phyloP scores from a whole-genome alignment of 768 basidiomycete genomes.

The Mrakia blollopis region DNA sequence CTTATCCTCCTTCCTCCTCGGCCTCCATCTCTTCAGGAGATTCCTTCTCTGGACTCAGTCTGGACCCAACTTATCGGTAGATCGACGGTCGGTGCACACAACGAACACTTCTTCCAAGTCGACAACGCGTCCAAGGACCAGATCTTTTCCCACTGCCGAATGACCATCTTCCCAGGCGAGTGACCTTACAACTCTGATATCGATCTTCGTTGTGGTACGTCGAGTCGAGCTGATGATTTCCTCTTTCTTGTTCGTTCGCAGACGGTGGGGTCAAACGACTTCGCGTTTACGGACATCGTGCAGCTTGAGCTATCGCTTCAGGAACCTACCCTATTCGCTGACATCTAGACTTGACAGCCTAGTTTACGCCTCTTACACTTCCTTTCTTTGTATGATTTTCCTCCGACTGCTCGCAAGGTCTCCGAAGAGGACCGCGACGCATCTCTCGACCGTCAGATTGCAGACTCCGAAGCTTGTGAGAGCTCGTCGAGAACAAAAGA shows the following conservation, averaged over 20 bases:
- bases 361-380: too few species aligned
- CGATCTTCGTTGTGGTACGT: too few species aligned
- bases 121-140: conserved; percentile 51
- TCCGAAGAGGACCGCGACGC: too few species aligned
- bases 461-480: too few species aligned
- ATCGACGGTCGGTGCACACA: conserved; percentile 78
- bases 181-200: background rate
- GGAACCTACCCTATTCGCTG: too few species aligned
- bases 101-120: conserved; percentile 74
- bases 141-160: conserved; percentile 72
- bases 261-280: conserved; percentile 94
- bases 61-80: conserved; percentile 74
- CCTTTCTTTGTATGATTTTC: too few species aligned
- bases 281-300: conserved; percentile 66
- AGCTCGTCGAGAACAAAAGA: too few species aligned
- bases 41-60: conserved; percentile 43
- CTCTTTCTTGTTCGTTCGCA: conserved; percentile 23
- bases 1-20: conserved; percentile 20
- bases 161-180: conserved; percentile 74
- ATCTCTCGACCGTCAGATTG: too few species aligned
- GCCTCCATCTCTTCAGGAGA: conserved; percentile 31
- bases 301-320: conserved; percentile 22
- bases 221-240: background rate
- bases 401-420: too few species aligned
- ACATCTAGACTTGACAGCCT: too few species aligned